Percentiles rank a stretch among this genome's conserved stretches.
Evolutionary conservation across 2,329 filamentous ascomycete species (phyloP).

Genomic region (Fusarium sp.): DNA sequence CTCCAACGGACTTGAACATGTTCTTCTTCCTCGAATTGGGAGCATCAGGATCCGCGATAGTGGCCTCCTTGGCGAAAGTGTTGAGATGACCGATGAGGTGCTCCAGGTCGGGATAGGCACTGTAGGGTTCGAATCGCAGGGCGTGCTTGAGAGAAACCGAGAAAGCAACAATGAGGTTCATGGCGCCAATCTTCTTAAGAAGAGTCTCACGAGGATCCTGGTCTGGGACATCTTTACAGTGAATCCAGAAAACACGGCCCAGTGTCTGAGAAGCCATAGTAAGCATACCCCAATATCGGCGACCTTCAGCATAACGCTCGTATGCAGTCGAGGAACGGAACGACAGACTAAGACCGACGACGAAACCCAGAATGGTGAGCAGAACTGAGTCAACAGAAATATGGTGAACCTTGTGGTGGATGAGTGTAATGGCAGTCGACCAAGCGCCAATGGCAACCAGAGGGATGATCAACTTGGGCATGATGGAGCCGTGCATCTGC

Average conservation of each 20-base stretch:
- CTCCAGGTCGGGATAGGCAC: conserved; percentile 79
- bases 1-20: conserved; percentile 73
- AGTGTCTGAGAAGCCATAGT: conserved; percentile 74
- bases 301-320: conserved; percentile 76
- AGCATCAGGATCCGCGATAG: conserved; percentile 53
- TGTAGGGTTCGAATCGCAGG: conserved; percentile 85
- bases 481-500: conserved; percentile 79
- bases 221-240: conserved; percentile 69
- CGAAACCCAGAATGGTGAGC: conserved; percentile 83
- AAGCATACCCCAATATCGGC: conserved; percentile 72
- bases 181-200: conserved; percentile 77
- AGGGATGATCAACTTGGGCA: conserved; percentile 80
- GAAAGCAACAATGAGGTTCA: conserved; percentile 84
- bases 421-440: conserved; percentile 73
- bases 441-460: conserved; percentile 72
- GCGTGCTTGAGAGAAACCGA: conserved; percentile 84
- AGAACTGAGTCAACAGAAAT: conserved; percentile 60
- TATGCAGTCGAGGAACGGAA: conserved; percentile 84
- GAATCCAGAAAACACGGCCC: conserved; percentile 86
- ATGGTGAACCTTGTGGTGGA: conserved; percentile 58
- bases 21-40: conserved; percentile 58
- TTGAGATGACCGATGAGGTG: conserved; percentile 78
- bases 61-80: conserved; percentile 75
- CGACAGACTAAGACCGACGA: conserved; percentile 81
- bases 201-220: conserved; percentile 72